Evolutionary conservation across 169 alveolate species (phyloP).

Genomic region (Plasmodium inui): DNA sequence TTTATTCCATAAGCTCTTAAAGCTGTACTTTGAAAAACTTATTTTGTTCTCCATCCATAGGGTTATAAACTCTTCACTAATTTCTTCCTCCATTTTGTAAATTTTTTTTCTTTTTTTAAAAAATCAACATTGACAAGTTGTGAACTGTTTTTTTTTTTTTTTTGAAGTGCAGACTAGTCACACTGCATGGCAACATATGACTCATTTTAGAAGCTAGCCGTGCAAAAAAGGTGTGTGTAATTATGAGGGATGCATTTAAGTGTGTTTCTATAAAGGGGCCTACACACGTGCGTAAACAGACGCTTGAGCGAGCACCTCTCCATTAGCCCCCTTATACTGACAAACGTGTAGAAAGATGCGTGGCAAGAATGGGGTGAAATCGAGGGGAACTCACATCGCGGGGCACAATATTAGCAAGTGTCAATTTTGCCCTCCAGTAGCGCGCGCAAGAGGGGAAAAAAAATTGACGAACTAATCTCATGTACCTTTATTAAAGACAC

Average conservation of each 20-base stretch:
- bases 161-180: background rate
- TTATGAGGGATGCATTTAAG: background rate
- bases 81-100: constrained; percentile 15
- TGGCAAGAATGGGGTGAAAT: background rate
- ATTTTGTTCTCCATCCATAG: constrained; percentile 51
- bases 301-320: background rate
- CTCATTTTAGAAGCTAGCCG: background rate
- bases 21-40: constrained; percentile 48
- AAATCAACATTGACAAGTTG: background rate
- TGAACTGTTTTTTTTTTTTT: background rate
- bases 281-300: background rate
- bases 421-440: background rate
- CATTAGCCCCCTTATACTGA: background rate
- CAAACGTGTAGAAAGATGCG: background rate
- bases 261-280: background rate
- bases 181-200: background rate
- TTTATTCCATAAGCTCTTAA: constrained; percentile 43
- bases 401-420: background rate
- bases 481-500: background rate
- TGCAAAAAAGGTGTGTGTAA: background rate
- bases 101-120: constrained; percentile 14
- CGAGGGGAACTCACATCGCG: background rate
- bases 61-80: constrained; percentile 49
- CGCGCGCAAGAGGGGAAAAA: background rate
- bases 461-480: background rate